These are phyloP conservation scores for Penicillium lividum DNA, from an alignment of 495 filamentous ascomycete genomes.

Conservation along the genomic window DNA sequence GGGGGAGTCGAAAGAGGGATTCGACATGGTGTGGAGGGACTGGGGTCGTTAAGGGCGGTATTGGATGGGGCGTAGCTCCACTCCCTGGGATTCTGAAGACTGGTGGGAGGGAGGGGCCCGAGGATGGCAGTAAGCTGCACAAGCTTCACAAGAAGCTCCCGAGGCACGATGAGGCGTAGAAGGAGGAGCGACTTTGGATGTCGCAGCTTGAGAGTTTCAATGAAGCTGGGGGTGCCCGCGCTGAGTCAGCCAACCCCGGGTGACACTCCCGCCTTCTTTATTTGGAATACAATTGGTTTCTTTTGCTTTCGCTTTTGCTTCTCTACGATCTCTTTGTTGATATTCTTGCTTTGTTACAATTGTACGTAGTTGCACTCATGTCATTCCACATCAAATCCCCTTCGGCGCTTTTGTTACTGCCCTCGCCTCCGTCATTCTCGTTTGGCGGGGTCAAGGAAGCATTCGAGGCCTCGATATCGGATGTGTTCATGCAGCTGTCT, in stretches of 20 bases:
- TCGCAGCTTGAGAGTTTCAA: slow-evolving; percentile 8
- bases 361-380: slow-evolving; percentile 19
- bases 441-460: slow-evolving; percentile 39
- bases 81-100: slow-evolving; percentile 14
- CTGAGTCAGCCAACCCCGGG: slow-evolving; percentile 22
- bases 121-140: neutral
- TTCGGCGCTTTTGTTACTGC: slow-evolving; percentile 49
- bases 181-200: slow-evolving; percentile 8
- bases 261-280: slow-evolving; percentile 3
- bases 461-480: slow-evolving; percentile 42
- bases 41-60: slow-evolving; percentile 19
- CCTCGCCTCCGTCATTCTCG: slow-evolving; percentile 44
- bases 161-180: slow-evolving; percentile 1
- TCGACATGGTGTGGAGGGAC: slow-evolving; percentile 40
- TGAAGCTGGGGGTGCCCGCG: slow-evolving; percentile 18
- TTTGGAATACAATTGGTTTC: slow-evolving; percentile 1
- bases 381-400: slow-evolving; percentile 24
- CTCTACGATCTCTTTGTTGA: neutral
- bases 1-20: slow-evolving; percentile 54
- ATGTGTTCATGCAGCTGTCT: slow-evolving; percentile 33
- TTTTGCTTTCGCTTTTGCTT: neutral
- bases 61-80: slow-evolving; percentile 26
- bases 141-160: slow-evolving; percentile 9
- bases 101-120: slow-evolving; percentile 9
- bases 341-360: neutral